phyloP scores from a whole-genome alignment of 441 rosid genomes.

The Isatis lusitanica region DNA sequence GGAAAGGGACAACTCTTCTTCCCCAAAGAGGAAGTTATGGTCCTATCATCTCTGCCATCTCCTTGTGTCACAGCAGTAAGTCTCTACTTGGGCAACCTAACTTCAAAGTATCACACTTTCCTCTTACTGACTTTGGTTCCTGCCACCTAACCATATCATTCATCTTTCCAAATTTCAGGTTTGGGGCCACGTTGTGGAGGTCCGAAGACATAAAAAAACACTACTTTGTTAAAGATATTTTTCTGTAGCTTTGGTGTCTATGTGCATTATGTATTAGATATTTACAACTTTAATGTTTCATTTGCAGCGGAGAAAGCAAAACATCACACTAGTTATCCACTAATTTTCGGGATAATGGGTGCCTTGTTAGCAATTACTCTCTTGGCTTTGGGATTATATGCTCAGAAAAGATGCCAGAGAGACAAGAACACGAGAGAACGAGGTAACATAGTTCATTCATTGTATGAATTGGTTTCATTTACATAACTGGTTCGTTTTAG shows the following conservation, averaged over 20 bases:
- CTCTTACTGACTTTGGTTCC: not conserved
- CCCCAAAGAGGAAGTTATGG: constrained; percentile 29
- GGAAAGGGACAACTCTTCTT: constrained; percentile 33
- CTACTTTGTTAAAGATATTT: not conserved
- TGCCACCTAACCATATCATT: not conserved
- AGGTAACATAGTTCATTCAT: constrained; percentile 23
- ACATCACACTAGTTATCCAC: not conserved
- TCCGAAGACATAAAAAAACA: not conserved
- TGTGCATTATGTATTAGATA: not conserved
- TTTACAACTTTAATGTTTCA: not conserved
- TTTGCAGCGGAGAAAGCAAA: constrained; percentile 12
- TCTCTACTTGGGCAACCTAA: not conserved
- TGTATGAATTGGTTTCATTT: not conserved
- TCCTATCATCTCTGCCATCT: constrained; percentile 35
- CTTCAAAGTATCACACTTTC: not conserved
- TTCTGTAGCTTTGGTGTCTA: not conserved
- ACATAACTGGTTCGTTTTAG: not conserved
- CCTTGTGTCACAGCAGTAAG: constrained; percentile 38
- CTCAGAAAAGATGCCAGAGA: not conserved
- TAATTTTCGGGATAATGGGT: not conserved
- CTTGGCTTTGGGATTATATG: constrained; percentile 16
- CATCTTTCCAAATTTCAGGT: constrained; percentile 13
- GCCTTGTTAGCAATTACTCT: not conserved
- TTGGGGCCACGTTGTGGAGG: constrained; percentile 23
- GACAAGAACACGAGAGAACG: constrained; percentile 8